Evolutionary conservation across 2,329 filamentous ascomycete genomes (phyloP).

Genomic region (Xenosphaeropsis pyriputrescens): DNA sequence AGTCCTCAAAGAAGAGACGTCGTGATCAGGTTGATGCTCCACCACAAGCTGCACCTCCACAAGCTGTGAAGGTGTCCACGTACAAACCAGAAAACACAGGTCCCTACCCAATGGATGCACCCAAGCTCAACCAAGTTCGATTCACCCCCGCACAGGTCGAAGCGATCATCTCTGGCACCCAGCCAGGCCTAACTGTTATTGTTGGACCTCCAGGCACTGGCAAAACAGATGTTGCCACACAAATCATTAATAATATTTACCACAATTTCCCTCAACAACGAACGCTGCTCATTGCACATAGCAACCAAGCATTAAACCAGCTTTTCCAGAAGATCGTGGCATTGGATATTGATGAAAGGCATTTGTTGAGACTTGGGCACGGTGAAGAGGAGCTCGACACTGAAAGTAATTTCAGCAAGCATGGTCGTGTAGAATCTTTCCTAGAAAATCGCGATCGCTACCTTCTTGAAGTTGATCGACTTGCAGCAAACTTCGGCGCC

Average conservation of each 20-base stretch:
- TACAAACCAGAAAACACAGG: slow-evolving; percentile 83
- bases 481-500: slow-evolving; percentile 73
- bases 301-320: slow-evolving; percentile 95
- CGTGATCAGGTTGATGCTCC: slow-evolving; percentile 55
- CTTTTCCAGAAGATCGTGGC: slow-evolving; percentile 97
- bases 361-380: slow-evolving; percentile 82
- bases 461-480: slow-evolving; percentile 69
- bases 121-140: slow-evolving; percentile 67
- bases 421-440: slow-evolving; percentile 89
- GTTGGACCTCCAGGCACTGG: slow-evolving; percentile 93
- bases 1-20: slow-evolving; percentile 74
- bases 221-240: slow-evolving; percentile 97
- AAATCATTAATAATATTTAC: slow-evolving; percentile 98
- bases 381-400: slow-evolving; percentile 89
- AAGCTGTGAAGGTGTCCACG: slow-evolving; percentile 69
- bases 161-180: slow-evolving; percentile 84
- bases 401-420: slow-evolving; percentile 80
- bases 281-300: slow-evolving; percentile 86
- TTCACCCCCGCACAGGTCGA: slow-evolving; percentile 89
- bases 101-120: slow-evolving; percentile 74
- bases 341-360: slow-evolving; percentile 87
- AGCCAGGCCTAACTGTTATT: slow-evolving; percentile 85
- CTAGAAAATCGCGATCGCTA: slow-evolving; percentile 72
- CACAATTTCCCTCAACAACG: slow-evolving; percentile 92
- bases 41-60: slow-evolving; percentile 42